Evolutionary conservation across 2,329 filamentous ascomycete genomes (phyloP), one percentile per base, ranked within the genome.

Genomic region (Ilyonectria robusta): DNA sequence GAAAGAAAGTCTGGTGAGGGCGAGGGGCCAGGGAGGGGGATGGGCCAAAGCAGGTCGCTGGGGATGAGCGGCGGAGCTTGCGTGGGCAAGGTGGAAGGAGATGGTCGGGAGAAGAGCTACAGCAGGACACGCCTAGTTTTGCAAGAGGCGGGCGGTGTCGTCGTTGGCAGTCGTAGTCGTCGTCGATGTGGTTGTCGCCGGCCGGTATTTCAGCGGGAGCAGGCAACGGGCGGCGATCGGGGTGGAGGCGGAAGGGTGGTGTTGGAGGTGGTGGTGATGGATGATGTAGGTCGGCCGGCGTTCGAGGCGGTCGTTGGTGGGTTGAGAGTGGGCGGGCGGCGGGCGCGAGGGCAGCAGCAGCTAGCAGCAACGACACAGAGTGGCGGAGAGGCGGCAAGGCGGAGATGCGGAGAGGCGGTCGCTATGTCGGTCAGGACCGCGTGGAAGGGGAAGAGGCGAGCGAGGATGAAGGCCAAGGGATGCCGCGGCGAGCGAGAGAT

Each of bases 51-150:
- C 67, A 59, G 54, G 57, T 44, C 65, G 60, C 50, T 62, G 67
- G 29, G 59, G 62, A 59, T 55, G 59, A 62, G 62, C 54, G 37
- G 59, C 71, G 59, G 62, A 67, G 60, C 64, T 67, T 60, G 61
- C 42, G 63, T 53, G 53, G 50, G 54, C 57, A 65, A 66, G 65
- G 70, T 53, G 67, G 67, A 70, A 59, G 65, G 57, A 58, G 64
- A 68, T 67, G 60, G 56, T 62, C 47, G 67, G 64, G 64, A 64
- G 67, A 58, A 70, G 50, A 72, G 71, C 67, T 70, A 62, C 61
- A 67, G 65, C 67, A 59, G 70, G 59, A 72, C 69, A 71, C 66
- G 68, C 61, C 62, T 66, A 42, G 59, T 72, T 66, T 74, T 71
- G 72, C 65, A 62, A 68, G 51, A 59, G 47, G 62, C 46, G 57